A percentile compares a stretch with the other conserved stretches of the same genome.
Evolutionary conservation across 2,329 filamentous ascomycete species (phyloP).

Genomic region (Aspergillus niger): DNA sequence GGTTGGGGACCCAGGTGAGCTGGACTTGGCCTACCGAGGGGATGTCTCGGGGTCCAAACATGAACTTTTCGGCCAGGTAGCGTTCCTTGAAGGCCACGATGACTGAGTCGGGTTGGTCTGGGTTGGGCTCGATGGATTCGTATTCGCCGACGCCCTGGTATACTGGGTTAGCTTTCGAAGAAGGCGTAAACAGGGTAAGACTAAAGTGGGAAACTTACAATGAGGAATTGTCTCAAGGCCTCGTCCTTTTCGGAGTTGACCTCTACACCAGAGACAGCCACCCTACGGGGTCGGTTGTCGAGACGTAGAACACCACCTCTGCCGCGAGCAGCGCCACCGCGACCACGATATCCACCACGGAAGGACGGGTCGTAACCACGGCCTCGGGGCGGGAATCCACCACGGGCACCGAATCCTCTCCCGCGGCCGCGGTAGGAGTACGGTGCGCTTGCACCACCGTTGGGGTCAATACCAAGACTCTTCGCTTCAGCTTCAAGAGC

Average conservation of each 20-base stretch:
- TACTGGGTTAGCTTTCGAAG: constrained; percentile 11
- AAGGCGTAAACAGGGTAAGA: neutral
- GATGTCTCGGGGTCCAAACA: constrained; percentile 50
- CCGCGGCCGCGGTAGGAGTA: constrained; percentile 41
- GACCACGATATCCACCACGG: constrained; percentile 46
- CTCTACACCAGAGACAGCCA: constrained; percentile 54
- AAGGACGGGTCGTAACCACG: constrained; percentile 45
- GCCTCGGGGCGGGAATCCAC: constrained; percentile 43
- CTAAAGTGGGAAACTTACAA: constrained; percentile 39
- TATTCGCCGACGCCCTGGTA: constrained; percentile 49
- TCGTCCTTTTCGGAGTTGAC: constrained; percentile 56
- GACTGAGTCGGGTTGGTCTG: constrained; percentile 42
- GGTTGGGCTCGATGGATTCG: constrained; percentile 46
- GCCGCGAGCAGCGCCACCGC: constrained; percentile 39
- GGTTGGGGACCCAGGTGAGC: constrained; percentile 55
- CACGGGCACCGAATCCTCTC: constrained; percentile 40
- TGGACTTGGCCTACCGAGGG: constrained; percentile 57
- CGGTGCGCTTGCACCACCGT: constrained; percentile 31
- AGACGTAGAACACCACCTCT: constrained; percentile 57
- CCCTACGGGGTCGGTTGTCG: constrained; percentile 59
- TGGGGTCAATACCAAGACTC: constrained; percentile 54
- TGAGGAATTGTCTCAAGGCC: constrained; percentile 58
- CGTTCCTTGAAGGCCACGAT: constrained; percentile 52
- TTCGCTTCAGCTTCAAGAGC: constrained; percentile 59
- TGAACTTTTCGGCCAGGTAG: constrained; percentile 58